A percentile compares a stretch with the other conserved stretches of the same genome.
phyloP scores from a whole-genome alignment of 768 basidiomycete genomes.

The Kwoniella sp. region DNA sequence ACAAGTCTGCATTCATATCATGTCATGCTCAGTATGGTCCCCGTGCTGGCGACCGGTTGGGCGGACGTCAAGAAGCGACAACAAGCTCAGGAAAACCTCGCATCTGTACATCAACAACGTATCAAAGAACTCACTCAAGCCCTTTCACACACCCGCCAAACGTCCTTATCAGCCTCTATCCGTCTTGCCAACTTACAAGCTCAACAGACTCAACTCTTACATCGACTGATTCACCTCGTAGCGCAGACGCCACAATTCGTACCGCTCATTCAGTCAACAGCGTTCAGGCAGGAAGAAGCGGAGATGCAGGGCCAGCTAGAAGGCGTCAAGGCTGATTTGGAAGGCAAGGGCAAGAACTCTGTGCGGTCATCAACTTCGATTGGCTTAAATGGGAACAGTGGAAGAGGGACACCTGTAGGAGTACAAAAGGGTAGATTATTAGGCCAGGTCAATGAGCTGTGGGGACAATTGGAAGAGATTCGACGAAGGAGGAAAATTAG shows the following conservation, averaged over 20 bases:
- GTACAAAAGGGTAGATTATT: slow-evolving; percentile 45
- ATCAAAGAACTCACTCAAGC: slow-evolving; percentile 40
- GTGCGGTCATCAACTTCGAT: neutral
- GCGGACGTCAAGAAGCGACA: slow-evolving; percentile 51
- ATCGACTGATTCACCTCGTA: slow-evolving; percentile 49
- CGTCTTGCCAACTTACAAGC: slow-evolving; percentile 41
- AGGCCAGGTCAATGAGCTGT: slow-evolving; percentile 52
- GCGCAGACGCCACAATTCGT: slow-evolving; percentile 46
- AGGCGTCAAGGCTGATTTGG: slow-evolving; percentile 43
- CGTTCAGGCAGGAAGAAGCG: slow-evolving; percentile 47
- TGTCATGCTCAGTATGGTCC: slow-evolving; percentile 43
- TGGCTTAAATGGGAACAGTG: slow-evolving; percentile 12
- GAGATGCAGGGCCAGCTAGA: slow-evolving; percentile 39
- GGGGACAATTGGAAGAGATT: slow-evolving; percentile 51
- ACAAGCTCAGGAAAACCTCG: slow-evolving; percentile 50
- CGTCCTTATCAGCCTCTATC: slow-evolving; percentile 41
- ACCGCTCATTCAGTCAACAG: slow-evolving; percentile 44
- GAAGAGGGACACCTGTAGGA: slow-evolving; percentile 19
- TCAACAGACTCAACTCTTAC: slow-evolving; percentile 43
- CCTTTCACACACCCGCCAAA: slow-evolving; percentile 37
- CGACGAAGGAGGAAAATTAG: slow-evolving; percentile 32
- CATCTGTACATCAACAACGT: slow-evolving; percentile 48
- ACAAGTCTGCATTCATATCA: neutral
- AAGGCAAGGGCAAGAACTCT: slow-evolving; percentile 34
- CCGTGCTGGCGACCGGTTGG: slow-evolving; percentile 51